Evolutionary conservation across 1,284 basidiomycete species (phyloP).

Genomic region (Heimioporus retisporus): DNA sequence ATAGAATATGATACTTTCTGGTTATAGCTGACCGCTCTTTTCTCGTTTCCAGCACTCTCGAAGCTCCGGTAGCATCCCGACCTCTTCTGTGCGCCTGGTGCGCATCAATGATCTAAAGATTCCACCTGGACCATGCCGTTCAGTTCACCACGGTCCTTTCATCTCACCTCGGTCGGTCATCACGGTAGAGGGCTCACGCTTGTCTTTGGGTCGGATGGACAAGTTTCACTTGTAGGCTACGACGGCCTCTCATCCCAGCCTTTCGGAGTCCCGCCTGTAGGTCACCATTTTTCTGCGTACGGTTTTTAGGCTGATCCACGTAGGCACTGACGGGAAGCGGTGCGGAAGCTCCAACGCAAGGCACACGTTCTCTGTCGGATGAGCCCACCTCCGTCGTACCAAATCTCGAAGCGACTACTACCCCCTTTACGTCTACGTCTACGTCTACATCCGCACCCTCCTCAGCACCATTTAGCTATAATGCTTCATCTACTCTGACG

Average conservation of each 20-base stretch:
- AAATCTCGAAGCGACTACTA: slow-evolving; percentile 32
- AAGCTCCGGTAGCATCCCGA: slow-evolving; percentile 27
- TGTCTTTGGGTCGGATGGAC: slow-evolving; percentile 39
- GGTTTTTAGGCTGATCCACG: neutral
- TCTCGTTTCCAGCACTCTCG: slow-evolving; percentile 3
- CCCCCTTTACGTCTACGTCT: slow-evolving; percentile 3
- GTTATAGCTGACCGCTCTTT: slow-evolving; percentile 11
- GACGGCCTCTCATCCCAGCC: slow-evolving; percentile 16
- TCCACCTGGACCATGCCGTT: slow-evolving; percentile 30
- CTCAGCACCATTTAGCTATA: slow-evolving; percentile 14
- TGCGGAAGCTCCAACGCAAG: slow-evolving; percentile 11
- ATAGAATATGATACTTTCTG: slow-evolving; percentile 11
- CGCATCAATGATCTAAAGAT: slow-evolving; percentile 34
- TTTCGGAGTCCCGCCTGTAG: slow-evolving; percentile 15
- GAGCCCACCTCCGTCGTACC: slow-evolving; percentile 16
- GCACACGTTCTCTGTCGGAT: slow-evolving; percentile 11
- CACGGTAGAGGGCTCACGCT: slow-evolving; percentile 33
- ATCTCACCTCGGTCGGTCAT: slow-evolving; percentile 20
- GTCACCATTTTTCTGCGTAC: neutral
- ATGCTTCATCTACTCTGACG: slow-evolving; percentile 13
- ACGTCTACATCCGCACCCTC: slow-evolving; percentile 10
- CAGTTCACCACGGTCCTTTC: slow-evolving; percentile 21
- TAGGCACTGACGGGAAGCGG: slow-evolving; percentile 21
- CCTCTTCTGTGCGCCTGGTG: slow-evolving; percentile 35
- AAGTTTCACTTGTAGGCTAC: slow-evolving; percentile 36